Evolutionary conservation across 2,329 filamentous ascomycete genomes (phyloP).

Genomic region (Paraphoma sp.): DNA sequence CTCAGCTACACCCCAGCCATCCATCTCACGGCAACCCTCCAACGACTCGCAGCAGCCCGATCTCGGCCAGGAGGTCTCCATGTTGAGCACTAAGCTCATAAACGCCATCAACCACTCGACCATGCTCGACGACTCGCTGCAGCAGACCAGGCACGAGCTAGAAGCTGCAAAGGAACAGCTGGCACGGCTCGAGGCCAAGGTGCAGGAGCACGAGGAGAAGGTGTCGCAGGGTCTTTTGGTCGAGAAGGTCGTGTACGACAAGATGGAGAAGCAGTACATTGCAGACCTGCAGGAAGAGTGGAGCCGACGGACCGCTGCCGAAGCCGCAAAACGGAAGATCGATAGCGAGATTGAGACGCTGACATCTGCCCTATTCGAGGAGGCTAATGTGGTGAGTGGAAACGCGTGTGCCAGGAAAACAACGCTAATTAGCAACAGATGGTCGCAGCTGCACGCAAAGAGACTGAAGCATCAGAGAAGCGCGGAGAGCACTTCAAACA

Average conservation of each 20-base stretch:
- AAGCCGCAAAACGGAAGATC: slow-evolving; percentile 80
- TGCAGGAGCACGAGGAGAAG: slow-evolving; percentile 72
- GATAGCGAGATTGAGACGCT: slow-evolving; percentile 91
- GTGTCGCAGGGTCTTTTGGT: slow-evolving; percentile 78
- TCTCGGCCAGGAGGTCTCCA: slow-evolving; percentile 78
- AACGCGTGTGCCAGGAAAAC: background rate
- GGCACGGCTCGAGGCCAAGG: slow-evolving; percentile 71
- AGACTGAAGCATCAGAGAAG: slow-evolving; percentile 80
- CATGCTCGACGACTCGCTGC: slow-evolving; percentile 84
- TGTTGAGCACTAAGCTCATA: slow-evolving; percentile 92
- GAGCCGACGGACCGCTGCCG: slow-evolving; percentile 50
- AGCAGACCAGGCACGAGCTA: slow-evolving; percentile 81
- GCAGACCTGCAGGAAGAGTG: slow-evolving; percentile 52
- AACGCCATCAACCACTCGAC: slow-evolving; percentile 98
- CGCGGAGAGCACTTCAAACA: slow-evolving; percentile 87
- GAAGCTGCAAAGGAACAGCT: slow-evolving; percentile 74
- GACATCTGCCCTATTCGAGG: slow-evolving; percentile 93
- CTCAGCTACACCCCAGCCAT: slow-evolving; percentile 47
- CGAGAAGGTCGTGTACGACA: slow-evolving; percentile 74
- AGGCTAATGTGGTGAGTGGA: slow-evolving; percentile 79
- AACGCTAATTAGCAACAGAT: slow-evolving; percentile 61
- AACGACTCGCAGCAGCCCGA: slow-evolving; percentile 65
- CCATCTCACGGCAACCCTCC: slow-evolving; percentile 50
- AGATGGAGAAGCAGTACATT: slow-evolving; percentile 50
- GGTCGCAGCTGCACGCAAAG: slow-evolving; percentile 87